Evolutionary conservation across 2,329 filamentous ascomycete species (phyloP).

Genomic region (Capronia coronata): DNA sequence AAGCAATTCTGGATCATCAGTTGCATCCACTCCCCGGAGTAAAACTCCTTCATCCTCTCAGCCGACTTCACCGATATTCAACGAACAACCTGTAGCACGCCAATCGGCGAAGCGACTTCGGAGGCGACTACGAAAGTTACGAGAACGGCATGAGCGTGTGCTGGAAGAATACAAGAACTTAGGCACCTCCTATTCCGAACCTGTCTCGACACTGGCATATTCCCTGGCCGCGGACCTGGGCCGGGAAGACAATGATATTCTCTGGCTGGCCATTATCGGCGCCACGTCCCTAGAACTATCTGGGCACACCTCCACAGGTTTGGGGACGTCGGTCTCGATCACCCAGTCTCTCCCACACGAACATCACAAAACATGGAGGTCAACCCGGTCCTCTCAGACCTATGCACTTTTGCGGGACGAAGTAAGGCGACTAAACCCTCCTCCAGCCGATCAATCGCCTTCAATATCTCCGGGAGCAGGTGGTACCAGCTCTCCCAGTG

Average conservation of each 20-base stretch:
- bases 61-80: slow-evolving; percentile 43
- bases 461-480: slow-evolving; percentile 16
- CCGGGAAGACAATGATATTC: slow-evolving; percentile 88
- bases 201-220: slow-evolving; percentile 89
- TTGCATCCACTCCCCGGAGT: slow-evolving; percentile 38
- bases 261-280: slow-evolving; percentile 93
- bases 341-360: slow-evolving; percentile 46
- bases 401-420: slow-evolving; percentile 84
- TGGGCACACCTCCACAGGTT: slow-evolving; percentile 73
- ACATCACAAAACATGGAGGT: slow-evolving; percentile 26
- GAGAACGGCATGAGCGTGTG: slow-evolving; percentile 67
- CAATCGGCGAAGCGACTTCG: slow-evolving; percentile 64
- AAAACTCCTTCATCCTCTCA: slow-evolving; percentile 41
- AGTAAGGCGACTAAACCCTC: slow-evolving; percentile 82
- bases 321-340: slow-evolving; percentile 47
- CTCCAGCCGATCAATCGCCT: slow-evolving; percentile 47
- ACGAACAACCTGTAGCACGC: slow-evolving; percentile 35
- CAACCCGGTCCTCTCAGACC: slow-evolving; percentile 65
- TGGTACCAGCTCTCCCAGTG: slow-evolving; percentile 71
- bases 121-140: slow-evolving; percentile 65
- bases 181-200: slow-evolving; percentile 88
- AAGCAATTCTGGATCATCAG: slow-evolving; percentile 64
- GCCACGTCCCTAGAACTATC: slow-evolving; percentile 92
- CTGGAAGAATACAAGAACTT: slow-evolving; percentile 77
- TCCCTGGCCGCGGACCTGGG: slow-evolving; percentile 90